Evolutionary conservation across 2,329 filamentous ascomycete species (phyloP).

Genomic region (Penicillium palitans): DNA sequence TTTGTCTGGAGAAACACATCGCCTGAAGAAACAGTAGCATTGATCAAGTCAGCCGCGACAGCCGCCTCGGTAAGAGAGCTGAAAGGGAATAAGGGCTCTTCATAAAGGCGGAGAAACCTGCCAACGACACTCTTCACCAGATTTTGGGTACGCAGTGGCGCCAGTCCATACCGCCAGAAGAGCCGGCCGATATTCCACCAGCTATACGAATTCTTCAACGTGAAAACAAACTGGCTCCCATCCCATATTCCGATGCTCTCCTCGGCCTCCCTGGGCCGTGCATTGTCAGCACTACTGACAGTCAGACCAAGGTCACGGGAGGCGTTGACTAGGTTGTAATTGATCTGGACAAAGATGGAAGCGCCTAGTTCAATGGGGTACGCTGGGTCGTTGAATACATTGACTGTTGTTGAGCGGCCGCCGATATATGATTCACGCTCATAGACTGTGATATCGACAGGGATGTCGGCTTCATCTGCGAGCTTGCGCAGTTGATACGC

Average conservation of each 20-base stretch:
- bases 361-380: constrained; percentile 82
- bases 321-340: constrained; percentile 77
- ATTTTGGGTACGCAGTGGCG: constrained; percentile 70
- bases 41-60: constrained; percentile 65
- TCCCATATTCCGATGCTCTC: constrained; percentile 79
- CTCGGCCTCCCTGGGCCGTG: constrained; percentile 47
- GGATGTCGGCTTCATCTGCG: constrained; percentile 59
- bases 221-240: constrained; percentile 70
- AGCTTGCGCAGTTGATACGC: constrained; percentile 79
- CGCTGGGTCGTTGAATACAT: constrained; percentile 67
- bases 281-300: constrained; percentile 50
- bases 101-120: constrained; percentile 77
- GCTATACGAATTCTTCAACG: constrained; percentile 59
- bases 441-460: constrained; percentile 81
- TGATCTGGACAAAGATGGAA: constrained; percentile 85
- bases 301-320: constrained; percentile 69
- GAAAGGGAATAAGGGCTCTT: constrained; percentile 81
- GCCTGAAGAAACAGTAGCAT: constrained; percentile 69
- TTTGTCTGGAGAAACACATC: constrained; percentile 69
- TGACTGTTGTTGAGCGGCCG: constrained; percentile 81
- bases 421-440: constrained; percentile 77
- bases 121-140: constrained; percentile 70
- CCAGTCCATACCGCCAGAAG: constrained; percentile 80
- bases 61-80: constrained; percentile 68
- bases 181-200: constrained; percentile 83